A percentile compares a stretch with the other conserved stretches of the same genome.
Conservation (phyloP, 371 early-diverging fungal genomes). For the Mucor plumbeus region DNA sequence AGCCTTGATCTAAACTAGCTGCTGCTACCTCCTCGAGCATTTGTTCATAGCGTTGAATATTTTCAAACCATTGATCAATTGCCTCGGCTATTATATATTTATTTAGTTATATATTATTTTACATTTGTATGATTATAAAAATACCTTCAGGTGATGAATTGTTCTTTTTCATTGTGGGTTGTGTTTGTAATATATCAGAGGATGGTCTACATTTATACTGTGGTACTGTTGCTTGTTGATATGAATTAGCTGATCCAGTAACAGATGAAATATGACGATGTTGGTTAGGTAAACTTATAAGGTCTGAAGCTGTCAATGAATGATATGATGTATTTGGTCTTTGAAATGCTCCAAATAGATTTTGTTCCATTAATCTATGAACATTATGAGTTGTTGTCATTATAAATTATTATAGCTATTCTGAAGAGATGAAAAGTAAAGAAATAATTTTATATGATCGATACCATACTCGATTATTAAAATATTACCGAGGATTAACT, state of each 20-base stretch:
- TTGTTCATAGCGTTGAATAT: constrained; percentile 88
- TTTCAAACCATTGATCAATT: constrained; percentile 92
- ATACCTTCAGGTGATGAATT: constrained; percentile 44
- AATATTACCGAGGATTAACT: no score
- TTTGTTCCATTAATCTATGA: constrained; percentile 43
- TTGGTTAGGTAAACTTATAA: constrained; percentile 27
- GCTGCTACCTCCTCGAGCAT: constrained; percentile 95
- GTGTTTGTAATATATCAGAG: constrained; percentile 45
- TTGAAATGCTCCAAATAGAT: constrained; percentile 41
- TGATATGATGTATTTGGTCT: constrained; percentile 28
- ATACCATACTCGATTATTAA: no score
- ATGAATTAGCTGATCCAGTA: not conserved
- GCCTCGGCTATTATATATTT: constrained; percentile 63
- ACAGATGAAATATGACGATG: not conserved
- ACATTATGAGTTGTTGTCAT: constrained; percentile 33
- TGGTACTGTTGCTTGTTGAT: not conserved
- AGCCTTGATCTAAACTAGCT: constrained; percentile 90
- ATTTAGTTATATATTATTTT: not conserved
- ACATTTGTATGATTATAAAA: not conserved
- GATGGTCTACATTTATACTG: constrained; percentile 22
- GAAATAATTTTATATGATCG: no score
- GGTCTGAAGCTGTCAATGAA: constrained; percentile 47
- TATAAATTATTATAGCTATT: not conserved
- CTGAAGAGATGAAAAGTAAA: not conserved
- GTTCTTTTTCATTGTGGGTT: constrained; percentile 23